Evolutionary conservation across 2,329 filamentous ascomycete species (phyloP).

Genomic region (Penicillium freii): DNA sequence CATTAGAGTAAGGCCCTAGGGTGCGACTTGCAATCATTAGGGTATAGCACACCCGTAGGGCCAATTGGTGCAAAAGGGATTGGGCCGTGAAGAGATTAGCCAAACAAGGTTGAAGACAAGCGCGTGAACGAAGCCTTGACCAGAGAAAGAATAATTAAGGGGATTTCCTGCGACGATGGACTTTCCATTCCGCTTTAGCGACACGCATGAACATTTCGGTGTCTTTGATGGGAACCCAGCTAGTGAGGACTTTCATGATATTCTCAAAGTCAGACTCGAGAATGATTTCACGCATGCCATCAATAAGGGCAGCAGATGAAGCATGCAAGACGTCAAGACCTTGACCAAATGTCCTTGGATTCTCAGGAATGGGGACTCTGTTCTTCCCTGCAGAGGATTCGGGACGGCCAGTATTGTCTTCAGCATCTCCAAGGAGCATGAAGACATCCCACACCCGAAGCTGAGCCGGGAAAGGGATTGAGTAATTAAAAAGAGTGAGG

Average conservation of each 20-base stretch:
- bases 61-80: conserved; percentile 8
- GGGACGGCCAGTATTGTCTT: conserved; percentile 40
- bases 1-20: conserved; percentile 16
- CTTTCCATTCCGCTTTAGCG: conserved; percentile 81
- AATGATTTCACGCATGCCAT: conserved; percentile 83
- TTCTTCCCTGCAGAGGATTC: conserved; percentile 27
- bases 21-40: conserved; percentile 21
- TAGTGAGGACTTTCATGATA: conserved; percentile 94
- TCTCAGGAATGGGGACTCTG: conserved; percentile 18
- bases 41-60: conserved; percentile 21
- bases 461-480: conserved; percentile 89
- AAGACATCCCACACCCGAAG: conserved; percentile 97
- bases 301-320: conserved; percentile 82
- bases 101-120: neutral
- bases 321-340: conserved; percentile 88
- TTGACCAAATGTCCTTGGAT: conserved; percentile 50
- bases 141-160: conserved; percentile 1
- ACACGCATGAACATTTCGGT: conserved; percentile 92
- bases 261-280: conserved; percentile 95
- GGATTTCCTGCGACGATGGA: conserved; percentile 52
- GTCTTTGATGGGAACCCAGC: conserved; percentile 90
- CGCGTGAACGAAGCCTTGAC: neutral
- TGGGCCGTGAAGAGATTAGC: conserved; percentile 1
- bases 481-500: conserved; percentile 94
- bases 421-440: conserved; percentile 80